Conservation (phyloP, 192 early-diverging fungal species). For the Chytriomyces sp. region DNA sequence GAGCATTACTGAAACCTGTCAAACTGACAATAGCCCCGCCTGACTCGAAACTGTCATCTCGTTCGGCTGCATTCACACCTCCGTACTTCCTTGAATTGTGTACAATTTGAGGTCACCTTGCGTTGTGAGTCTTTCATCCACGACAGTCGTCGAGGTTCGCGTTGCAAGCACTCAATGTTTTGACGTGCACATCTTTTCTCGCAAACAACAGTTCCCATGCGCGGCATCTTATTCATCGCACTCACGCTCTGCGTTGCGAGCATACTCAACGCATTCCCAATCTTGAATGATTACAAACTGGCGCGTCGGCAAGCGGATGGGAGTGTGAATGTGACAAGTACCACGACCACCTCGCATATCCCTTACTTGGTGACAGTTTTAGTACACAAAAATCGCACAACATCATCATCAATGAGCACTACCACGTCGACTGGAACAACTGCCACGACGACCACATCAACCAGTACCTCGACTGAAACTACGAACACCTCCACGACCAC, state of each 20-base stretch:
- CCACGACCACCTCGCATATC: not conserved
- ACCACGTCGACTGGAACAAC: constrained; percentile 4
- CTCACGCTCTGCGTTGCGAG: not conserved
- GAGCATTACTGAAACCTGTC: too few relatives aligned
- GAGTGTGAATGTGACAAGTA: not conserved
- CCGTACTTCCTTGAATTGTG: too few relatives aligned
- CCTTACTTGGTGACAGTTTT: not conserved
- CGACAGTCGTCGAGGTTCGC: too few relatives aligned
- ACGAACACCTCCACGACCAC: not conserved
- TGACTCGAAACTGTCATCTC: too few relatives aligned
- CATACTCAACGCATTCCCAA: constrained; percentile 1
- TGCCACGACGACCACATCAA: not conserved
- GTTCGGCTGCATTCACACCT: too few relatives aligned
- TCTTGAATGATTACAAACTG: not conserved
- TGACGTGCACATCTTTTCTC: too few relatives aligned
- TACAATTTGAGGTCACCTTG: too few relatives aligned
- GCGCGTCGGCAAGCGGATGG: not conserved
- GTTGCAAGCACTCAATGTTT: too few relatives aligned
- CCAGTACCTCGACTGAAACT: not conserved
- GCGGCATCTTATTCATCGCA: not conserved
- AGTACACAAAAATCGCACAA: not conserved
- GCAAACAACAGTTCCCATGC: too few relatives aligned
- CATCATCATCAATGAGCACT: not conserved
- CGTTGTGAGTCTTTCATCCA: too few relatives aligned
- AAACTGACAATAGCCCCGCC: too few relatives aligned